Base-by-base conservation (phyloP, 177 flowering plant species). In the Telopea speciosissima region DNA sequence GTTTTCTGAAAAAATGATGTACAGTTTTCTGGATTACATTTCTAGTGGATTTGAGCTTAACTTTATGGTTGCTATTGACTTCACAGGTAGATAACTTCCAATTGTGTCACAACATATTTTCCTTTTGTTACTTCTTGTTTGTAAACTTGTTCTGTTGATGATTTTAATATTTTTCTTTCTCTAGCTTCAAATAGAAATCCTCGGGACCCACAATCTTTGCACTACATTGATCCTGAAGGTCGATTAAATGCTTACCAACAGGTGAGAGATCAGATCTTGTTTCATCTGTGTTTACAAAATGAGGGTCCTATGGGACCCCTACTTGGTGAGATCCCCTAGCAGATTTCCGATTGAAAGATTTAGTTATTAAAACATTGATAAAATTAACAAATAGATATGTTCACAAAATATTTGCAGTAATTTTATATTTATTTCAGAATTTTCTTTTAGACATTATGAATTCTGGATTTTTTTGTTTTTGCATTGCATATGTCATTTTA, bases 41-140 rank as follows among this genome's bases (percentile, higher is more conserved):
- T 87, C 95, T n/a, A 85, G 85, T 79, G 97, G 97, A 60, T 90
- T 87, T 81, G 91, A 90, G 80, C 86, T 92, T 17, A 88, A 85
- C 75, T 92, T 90, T 70, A 87, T 92, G 93, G 97, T 90, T 74
- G 97, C 92, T 31, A 84, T 90, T 68, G 95, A 90, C 81, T 92
- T 92, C 73, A 92, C 97, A 1, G 95, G 97, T 92, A 76, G 23
- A n/a, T 44, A 65, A 52, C 45, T 52, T 25, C 26, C 13, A 54
- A 28, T 62, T 16, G 23, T 67, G 40, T 17, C 24, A n/a, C 7
- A 7, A 45, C 33, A 22, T 14, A 12, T 40, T 5, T 52, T 52
- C 58, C 19, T 11, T 44, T 44, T 49, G 52, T 4, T 54, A 28
- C 19, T 61, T 22, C 5, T 66, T 52, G 65, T 62, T 22, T 14